Evolutionary conservation across 164 flowering plant genomes (phyloP).

Genomic region (Stephania cephalantha): DNA sequence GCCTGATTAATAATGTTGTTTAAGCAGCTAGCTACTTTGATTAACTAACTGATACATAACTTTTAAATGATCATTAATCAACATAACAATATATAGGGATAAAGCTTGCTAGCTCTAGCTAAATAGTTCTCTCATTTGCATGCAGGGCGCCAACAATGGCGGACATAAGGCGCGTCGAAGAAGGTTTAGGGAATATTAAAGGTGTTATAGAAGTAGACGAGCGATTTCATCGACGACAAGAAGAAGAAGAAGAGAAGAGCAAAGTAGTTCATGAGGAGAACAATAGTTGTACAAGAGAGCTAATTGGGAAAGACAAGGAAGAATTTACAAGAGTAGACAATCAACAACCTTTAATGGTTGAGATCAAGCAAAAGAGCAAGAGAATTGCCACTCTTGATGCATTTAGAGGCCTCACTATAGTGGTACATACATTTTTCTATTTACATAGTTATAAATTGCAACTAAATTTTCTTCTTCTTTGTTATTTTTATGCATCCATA

Average conservation of each 20-base stretch:
- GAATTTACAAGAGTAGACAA: constrained; percentile 7
- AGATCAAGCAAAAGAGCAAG: constrained; percentile 37
- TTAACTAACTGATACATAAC: too few relatives aligned
- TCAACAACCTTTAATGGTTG: too few relatives aligned
- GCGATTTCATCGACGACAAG: neutral
- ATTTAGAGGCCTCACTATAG: constrained; percentile 75
- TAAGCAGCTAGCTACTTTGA: neutral
- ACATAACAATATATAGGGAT: too few relatives aligned
- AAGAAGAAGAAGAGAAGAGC: neutral
- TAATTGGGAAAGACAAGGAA: neutral
- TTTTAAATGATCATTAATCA: neutral
- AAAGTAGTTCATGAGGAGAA: neutral
- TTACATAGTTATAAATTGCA: too few relatives aligned
- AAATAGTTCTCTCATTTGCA: neutral
- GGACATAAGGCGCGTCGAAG: constrained; percentile 33
- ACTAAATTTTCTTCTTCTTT: too few relatives aligned
- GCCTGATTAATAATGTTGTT: neutral
- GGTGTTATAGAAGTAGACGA: constrained; percentile 7
- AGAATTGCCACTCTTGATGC: constrained; percentile 74
- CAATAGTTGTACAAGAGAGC: neutral
- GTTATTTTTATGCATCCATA: too few relatives aligned
- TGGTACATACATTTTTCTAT: constrained; percentile 22
- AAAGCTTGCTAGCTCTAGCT: neutral
- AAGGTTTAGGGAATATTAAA: constrained; percentile 22
- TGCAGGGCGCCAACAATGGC: neutral